Base-by-base conservation (phyloP, 768 basidiomycete species). In the Termitomyces sp. region DNA sequence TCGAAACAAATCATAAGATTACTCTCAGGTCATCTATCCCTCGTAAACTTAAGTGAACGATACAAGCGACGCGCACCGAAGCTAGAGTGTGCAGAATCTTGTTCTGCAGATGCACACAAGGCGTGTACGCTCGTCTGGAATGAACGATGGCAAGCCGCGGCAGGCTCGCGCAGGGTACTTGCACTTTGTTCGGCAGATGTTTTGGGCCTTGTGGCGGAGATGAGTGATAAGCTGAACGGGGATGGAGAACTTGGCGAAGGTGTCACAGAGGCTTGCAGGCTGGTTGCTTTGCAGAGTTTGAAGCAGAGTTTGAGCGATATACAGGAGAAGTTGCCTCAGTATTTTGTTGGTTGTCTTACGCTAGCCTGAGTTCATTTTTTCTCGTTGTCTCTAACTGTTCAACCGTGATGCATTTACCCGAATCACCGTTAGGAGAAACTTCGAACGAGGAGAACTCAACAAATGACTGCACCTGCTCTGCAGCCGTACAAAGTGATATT, bases 31-130 rank as follows among this genome's bases (percentile, higher is more conserved):
- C 67, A 76, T 57, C 67, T 68, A 56, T 73, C 73, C 14, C 72
- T 79, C 30, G 70, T 71, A 22, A 69, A 62, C 18, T 68, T 73
- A 20, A 75, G 72, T 68, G 75, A 79, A 57, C 66, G 68, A 7
- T 62, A 71, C 32, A 61, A 70, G n/a, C 64, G 71, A 5, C 60
- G 56, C 3, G 69, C 76, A 13, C 63, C 71, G 20, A 59, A 60
- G 37, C 65, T 75, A 10, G 64, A 62, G n/a, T 62, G 59, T 24
- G 63, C 48, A 3, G 44, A 55, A 32, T 64, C 36, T 27, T 75
- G 74, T 53, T 53, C 65, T 2, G 49, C 47, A 0, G 64, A 67
- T 20, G 62, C 51, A 8, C 72, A 72, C 40, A 58, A 60, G 10
- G 63, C 63, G 26, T 79, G 77, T 56, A 55, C 57, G 33, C 47